Conservation (phyloP, 306 rosid species). For the Datisca glomerata region DNA sequence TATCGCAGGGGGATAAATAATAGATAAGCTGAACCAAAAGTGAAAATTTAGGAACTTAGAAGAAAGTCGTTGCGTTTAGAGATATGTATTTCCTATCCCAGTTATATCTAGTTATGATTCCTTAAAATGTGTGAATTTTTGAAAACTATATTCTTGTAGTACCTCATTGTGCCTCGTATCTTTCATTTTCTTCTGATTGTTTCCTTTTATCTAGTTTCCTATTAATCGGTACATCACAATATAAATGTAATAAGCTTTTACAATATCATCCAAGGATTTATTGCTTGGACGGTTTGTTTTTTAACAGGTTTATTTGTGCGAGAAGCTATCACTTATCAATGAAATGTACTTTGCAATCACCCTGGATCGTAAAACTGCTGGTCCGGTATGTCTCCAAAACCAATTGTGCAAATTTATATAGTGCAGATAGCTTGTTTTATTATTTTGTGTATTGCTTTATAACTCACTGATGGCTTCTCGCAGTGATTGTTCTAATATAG, state of each 20-base stretch:
- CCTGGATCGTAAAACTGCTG: slow-evolving; percentile 82
- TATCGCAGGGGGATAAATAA: no score
- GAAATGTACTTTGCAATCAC: slow-evolving; percentile 99
- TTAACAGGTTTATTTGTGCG: slow-evolving; percentile 72
- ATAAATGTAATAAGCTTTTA: not conserved
- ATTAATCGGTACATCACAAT: not conserved
- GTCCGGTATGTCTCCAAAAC: slow-evolving; percentile 67
- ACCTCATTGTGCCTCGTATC: not conserved
- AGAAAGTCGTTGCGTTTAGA: no score
- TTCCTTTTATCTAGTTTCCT: slow-evolving; percentile 2
- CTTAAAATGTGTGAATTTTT: not conserved
- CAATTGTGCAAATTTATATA: no score
- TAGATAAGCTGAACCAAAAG: no score
- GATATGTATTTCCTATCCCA: no score
- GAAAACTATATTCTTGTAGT: not conserved
- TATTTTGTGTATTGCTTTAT: no score
- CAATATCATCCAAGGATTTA: not conserved
- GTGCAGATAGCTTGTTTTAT: no score
- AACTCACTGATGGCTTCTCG: no score
- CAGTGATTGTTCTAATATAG: not conserved
- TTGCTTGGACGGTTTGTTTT: slow-evolving; percentile 16
- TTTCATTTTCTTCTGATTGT: not conserved
- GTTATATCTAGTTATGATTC: no score
- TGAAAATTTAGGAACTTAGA: no score
- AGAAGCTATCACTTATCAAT: slow-evolving; percentile 80